Evolutionary conservation across 495 filamentous ascomycete species (phyloP), one percentile per base, ranked within the genome.

Genomic region (Darksidea phi): DNA sequence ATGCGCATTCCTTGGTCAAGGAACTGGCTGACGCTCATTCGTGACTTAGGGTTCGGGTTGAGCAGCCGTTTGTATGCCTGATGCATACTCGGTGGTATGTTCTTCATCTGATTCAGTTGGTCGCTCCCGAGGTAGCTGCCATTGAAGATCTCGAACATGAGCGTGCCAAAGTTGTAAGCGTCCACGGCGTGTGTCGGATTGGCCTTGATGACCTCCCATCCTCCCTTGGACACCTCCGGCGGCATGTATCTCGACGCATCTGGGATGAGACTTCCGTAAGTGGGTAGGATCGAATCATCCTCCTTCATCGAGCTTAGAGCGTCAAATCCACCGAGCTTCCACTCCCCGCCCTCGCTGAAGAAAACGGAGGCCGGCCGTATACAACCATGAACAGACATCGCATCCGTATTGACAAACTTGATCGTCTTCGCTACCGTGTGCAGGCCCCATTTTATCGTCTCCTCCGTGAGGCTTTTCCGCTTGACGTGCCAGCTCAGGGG

Each of bases 361-460:
- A 87, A 97, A 64, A 98, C 81, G 0, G 93, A 96, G 1, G 89
- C 88, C 20, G 87, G 84, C 54, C 89, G 83, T 25, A 97, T 78
- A 60, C 82, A 89, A 37, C 92, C 94, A 67, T 98, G 94, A 4
- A 97, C 84, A 0, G 91, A 95, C 4, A 86, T 79, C 1, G 93
- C 94, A 65, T 97, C 95, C 36, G 89, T 87, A 68, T 97, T 97
- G 67, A 98, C 89, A 67, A 98, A 98, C 69, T 93, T 95, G 42
- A 97, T 73, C 0, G 94, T 96, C 73, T 89, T 88, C 87, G 94
- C 92, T 46, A 96, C 79, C 64, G 82, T 88, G 68, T 88, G 88
- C 38, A 97, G 75, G 0, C 94, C 94, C 94, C 94, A 97, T 83
- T 96, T 97, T 6, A 90, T 81, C 0, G 91, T 97, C 74, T 97